Conservation (phyloP, 2,329 filamentous ascomycete genomes). For the Elsinoe ampelina region DNA sequence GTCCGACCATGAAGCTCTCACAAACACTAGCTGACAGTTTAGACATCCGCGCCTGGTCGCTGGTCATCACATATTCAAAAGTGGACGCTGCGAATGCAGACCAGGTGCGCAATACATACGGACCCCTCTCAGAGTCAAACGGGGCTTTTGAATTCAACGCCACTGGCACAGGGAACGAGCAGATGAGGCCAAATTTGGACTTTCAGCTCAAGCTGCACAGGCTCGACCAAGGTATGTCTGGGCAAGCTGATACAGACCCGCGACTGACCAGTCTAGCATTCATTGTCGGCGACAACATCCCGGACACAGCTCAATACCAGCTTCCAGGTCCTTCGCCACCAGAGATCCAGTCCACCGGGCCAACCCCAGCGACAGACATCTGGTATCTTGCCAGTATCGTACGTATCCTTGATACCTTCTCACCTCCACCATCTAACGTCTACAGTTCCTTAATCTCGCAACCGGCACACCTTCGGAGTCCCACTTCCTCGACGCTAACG, state of each 20-base stretch:
- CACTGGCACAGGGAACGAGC: not conserved
- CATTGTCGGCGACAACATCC: not conserved
- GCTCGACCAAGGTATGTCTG: not conserved
- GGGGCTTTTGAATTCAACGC: not conserved
- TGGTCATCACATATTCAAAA: not conserved
- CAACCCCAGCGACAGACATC: not conserved
- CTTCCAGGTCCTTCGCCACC: not conserved
- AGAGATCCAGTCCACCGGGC: not conserved
- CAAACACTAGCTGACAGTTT: not conserved
- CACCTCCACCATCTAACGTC: not conserved
- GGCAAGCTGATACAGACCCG: not conserved
- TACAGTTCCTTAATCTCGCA: not conserved
- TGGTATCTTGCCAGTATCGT: not conserved
- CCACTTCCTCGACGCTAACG: not conserved
- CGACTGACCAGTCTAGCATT: not conserved
- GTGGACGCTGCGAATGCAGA: not conserved
- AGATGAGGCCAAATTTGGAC: not conserved
- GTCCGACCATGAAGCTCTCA: not conserved
- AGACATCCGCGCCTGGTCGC: not conserved
- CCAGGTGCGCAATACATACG: not conserved
- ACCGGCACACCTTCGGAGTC: not conserved
- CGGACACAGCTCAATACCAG: not conserved
- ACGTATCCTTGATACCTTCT: not conserved
- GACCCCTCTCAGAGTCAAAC: not conserved
- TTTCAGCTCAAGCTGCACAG: not conserved